Conservation (phyloP, 2,329 filamentous ascomycete species). For the Eutypa lata region DNA sequence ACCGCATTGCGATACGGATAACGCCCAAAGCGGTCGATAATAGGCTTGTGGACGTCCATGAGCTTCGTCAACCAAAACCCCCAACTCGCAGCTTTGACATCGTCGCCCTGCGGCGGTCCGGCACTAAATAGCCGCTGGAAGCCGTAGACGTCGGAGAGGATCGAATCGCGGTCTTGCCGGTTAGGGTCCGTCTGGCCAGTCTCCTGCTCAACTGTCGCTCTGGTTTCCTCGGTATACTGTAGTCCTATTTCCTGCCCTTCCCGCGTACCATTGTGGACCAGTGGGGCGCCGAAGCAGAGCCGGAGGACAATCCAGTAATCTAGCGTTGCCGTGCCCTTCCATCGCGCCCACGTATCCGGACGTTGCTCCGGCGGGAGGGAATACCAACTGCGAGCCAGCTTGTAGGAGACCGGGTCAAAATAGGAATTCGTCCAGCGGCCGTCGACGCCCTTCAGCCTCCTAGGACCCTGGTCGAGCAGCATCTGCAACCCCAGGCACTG, state of each 20-base stretch:
- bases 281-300: conserved; percentile 19
- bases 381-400: conserved; percentile 10
- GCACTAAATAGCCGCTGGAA: conserved; percentile 15
- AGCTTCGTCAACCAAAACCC: conserved; percentile 22
- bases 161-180: conserved; percentile 9
- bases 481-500: conserved; percentile 26
- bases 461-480: conserved; percentile 24
- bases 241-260: conserved; percentile 6
- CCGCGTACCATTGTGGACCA: conserved; percentile 22
- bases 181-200: conserved; percentile 16
- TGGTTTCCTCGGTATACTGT: conserved; percentile 18
- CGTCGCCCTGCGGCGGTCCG: conserved; percentile 9
- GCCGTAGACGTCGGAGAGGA: conserved; percentile 16
- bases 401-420: conserved; percentile 21
- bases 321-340: conserved; percentile 12
- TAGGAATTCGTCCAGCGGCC: conserved; percentile 22
- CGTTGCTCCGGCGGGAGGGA: conserved; percentile 9
- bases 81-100: conserved; percentile 1
- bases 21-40: conserved; percentile 22
- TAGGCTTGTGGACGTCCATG: conserved; percentile 25
- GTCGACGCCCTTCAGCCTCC: conserved; percentile 20
- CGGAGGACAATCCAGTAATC: conserved; percentile 25
- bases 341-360: conserved; percentile 16
- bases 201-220: conserved; percentile 16
- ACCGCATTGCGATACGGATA: conserved; percentile 27